Evolutionary conservation across 805 yeast species (phyloP), one percentile per base, ranked within the genome.

Genomic region (Candida ulmi): DNA sequence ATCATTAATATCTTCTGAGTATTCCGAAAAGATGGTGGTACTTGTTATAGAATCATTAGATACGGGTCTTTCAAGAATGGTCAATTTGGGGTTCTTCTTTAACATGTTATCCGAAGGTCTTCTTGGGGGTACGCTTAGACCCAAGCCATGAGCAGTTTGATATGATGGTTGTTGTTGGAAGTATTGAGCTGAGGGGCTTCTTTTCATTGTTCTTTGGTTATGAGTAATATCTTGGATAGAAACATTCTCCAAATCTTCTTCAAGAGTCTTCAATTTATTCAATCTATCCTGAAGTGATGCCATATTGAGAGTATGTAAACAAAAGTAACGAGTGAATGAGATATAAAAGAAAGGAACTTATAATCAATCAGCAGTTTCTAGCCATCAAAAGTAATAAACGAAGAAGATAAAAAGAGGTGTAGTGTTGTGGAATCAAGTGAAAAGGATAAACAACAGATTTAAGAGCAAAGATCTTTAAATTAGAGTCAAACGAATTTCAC

Each of bases 41-140:
- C 48, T 44, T 8, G 46, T 39, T 12, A 55, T 50, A 3, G 58
- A 54, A 40, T 55, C 60, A 38, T 55, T 51, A 8, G 60, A 55
- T 6, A 52, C 55, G 1, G 60, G 60, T 44, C 60, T 47, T 21
- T 54, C 55, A 33, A 46, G 30, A 11, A 50, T 41, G 2, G 55
- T 39, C 4, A 45, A 37, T 17, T 43, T 44, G 15, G 47, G 28
- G 24, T 16, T 30, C 25, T 16, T 38, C 42, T 43, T 49, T 16
- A 48, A 32, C 37, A 50, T 38, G 8, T 47, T 35, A 30, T 53
- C 60, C 33, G 56, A 50, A 9, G 60, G 60, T 30, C 60, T 43
- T 18, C 54, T 44, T n/a, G 26, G 17, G 1, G 54, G 47, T 5
- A 41, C 9, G 3, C 39, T 28, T 12, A 53, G 35, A 1, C 58